Conservation (phyloP, 179 eudicot species). For the Gypsophila paniculata region DNA sequence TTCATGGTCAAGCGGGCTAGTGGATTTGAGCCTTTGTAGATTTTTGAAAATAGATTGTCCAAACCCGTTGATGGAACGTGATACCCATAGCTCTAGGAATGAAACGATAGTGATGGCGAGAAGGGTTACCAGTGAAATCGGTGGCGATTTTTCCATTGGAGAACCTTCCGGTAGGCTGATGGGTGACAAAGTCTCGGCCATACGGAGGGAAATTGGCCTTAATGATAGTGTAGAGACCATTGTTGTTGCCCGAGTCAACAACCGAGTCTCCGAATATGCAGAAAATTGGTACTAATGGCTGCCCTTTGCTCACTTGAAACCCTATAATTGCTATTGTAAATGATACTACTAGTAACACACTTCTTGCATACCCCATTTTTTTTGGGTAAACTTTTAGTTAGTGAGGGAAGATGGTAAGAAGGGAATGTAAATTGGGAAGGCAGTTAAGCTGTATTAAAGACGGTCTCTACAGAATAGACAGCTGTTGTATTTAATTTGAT, state of each 20-base stretch:
- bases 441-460: slow-evolving; percentile 21
- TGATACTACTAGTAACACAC: neutral
- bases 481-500: neutral
- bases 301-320: slow-evolving; percentile 28
- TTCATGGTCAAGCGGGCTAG: no score
- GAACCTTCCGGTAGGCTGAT: slow-evolving; percentile 65
- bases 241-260: slow-evolving; percentile 68
- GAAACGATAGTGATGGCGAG: neutral
- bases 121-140: slow-evolving; percentile 56
- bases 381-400: neutral
- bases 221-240: slow-evolving; percentile 51
- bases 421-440: neutral
- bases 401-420: neutral
- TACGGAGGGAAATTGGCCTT: slow-evolving; percentile 77
- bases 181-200: slow-evolving; percentile 63
- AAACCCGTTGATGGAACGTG: no score
- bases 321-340: slow-evolving; percentile 17
- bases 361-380: slow-evolving; percentile 21
- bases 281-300: slow-evolving; percentile 64
- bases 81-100: no score
- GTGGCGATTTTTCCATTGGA: slow-evolving; percentile 72
- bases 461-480: slow-evolving; percentile 5
- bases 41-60: no score
- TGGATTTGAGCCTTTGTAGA: no score
- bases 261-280: slow-evolving; percentile 73